Conservation (phyloP, 306 rosid genomes). For the Dalbergia cochinchinensis region DNA sequence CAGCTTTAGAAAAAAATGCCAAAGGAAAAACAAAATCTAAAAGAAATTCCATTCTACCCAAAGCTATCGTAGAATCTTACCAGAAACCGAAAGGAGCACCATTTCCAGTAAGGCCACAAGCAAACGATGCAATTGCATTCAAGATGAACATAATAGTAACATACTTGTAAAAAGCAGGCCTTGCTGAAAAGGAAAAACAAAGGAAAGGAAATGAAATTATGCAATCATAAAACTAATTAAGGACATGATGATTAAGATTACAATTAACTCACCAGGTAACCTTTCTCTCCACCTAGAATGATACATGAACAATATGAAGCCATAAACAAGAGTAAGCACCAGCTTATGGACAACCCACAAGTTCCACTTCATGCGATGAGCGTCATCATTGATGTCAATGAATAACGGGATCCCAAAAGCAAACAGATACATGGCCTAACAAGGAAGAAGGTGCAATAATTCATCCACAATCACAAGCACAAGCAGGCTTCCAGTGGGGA, state of each 20-base stretch:
- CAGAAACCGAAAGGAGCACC: conserved; percentile 89
- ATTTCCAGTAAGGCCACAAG: conserved; percentile 76
- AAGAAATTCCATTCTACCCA: conserved; percentile 3
- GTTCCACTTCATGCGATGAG: conserved; percentile 75
- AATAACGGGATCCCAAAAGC: conserved; percentile 84
- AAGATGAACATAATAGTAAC: conserved; percentile 73
- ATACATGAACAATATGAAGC: conserved; percentile 79
- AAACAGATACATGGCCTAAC: conserved; percentile 83
- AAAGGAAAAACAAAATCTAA: conserved; percentile 14
- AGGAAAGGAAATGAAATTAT: conserved; percentile 34
- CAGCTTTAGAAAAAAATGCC: conserved; percentile 37
- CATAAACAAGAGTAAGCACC: conserved; percentile 73
- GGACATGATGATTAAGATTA: conserved; percentile 16
- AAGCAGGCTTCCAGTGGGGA: neutral
- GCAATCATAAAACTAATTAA: conserved; percentile 36
- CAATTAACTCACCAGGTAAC: conserved; percentile 73
- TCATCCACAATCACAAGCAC: conserved; percentile 24
- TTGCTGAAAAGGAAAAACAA: conserved; percentile 63
- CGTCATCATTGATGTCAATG: conserved; percentile 55
- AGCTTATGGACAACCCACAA: conserved; percentile 90
- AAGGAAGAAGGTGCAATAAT: conserved; percentile 39
- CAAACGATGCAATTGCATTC: conserved; percentile 69
- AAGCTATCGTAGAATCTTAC: conserved; percentile 51
- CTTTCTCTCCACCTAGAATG: conserved; percentile 94
- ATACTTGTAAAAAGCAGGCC: conserved; percentile 93